Conservation (phyloP, 352 stramenopile species). For the Globisporangium paddicum region DNA sequence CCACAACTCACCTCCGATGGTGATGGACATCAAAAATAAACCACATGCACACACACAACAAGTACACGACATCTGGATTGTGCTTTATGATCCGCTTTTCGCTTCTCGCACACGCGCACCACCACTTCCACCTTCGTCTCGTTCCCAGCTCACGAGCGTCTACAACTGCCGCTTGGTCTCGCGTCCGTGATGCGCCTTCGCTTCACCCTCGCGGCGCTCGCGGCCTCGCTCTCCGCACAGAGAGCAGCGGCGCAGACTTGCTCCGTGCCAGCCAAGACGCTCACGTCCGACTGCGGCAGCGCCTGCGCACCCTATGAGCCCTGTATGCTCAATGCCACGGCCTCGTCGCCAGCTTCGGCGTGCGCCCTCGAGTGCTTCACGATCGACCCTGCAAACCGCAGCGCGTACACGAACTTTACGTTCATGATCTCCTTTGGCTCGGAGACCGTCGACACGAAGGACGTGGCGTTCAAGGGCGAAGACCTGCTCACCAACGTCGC, state of each 20-base stretch:
- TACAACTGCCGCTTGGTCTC: too few relatives aligned
- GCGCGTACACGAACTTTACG: not conserved
- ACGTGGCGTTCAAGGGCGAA: slow-evolving; percentile 6
- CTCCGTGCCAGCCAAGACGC: not conserved
- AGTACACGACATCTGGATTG: too few relatives aligned
- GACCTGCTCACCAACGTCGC: slow-evolving; percentile 1
- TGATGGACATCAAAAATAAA: too few relatives aligned
- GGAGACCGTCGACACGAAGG: not conserved
- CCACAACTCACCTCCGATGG: too few relatives aligned
- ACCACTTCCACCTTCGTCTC: too few relatives aligned
- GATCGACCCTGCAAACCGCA: not conserved
- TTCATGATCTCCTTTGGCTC: slow-evolving; percentile 6
- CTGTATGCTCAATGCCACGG: not conserved
- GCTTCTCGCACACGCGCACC: too few relatives aligned
- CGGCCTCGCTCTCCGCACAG: too few relatives aligned
- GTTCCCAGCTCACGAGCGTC: too few relatives aligned
- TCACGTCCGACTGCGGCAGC: not conserved
- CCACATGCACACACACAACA: too few relatives aligned
- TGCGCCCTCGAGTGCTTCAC: slow-evolving; percentile 1
- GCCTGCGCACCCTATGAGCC: not conserved
- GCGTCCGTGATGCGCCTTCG: too few relatives aligned
- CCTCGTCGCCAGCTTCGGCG: not conserved
- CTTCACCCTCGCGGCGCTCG: too few relatives aligned
- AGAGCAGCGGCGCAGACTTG: not conserved
- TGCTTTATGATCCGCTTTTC: too few relatives aligned